phyloP scores from a whole-genome alignment of 1,139 yeast genomes.

The Suhomyces anneliseae region DNA sequence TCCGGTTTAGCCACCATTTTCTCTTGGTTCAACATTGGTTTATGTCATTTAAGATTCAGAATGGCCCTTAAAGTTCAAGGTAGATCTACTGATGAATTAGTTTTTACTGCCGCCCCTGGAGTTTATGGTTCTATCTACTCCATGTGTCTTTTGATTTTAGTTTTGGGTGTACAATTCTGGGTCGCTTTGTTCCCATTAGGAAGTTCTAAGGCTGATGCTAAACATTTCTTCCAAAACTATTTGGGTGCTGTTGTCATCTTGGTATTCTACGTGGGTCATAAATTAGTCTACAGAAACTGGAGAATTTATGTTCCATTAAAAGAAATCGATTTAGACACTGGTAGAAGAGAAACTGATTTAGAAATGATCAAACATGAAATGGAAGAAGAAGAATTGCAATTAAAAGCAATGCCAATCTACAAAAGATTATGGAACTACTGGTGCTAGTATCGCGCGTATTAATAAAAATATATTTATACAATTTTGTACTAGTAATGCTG shows the following conservation, averaged over 20 bases:
- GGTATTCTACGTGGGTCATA: constrained; percentile 36
- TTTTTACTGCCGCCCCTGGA: constrained; percentile 31
- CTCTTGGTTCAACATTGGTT: constrained; percentile 44
- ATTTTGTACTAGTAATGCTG: neutral
- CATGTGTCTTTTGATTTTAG: constrained; percentile 30
- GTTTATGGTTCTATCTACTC: constrained; percentile 37
- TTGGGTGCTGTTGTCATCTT: constrained; percentile 36
- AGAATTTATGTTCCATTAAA: constrained; percentile 23
- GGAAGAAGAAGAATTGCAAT: constrained; percentile 18
- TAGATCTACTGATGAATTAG: constrained; percentile 29
- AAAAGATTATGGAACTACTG: constrained; percentile 18
- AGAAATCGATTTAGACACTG: constrained; percentile 37
- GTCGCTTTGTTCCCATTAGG: constrained; percentile 39
- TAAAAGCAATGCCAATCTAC: constrained; percentile 16
- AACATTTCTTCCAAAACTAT: constrained; percentile 38
- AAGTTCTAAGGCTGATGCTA: constrained; percentile 26
- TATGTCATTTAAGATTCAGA: constrained; percentile 42
- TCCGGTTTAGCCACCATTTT: constrained; percentile 44
- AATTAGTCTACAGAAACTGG: constrained; percentile 36
- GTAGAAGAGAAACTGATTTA: constrained; percentile 31
- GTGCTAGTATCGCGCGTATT: constrained; percentile 11
- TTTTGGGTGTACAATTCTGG: constrained; percentile 40
- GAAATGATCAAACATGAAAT: constrained; percentile 27
- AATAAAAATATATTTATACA: neutral
- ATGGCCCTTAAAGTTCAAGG: constrained; percentile 34